Base-by-base conservation (phyloP, 345 rosid genomes). In the Balakata baccata region DNA sequence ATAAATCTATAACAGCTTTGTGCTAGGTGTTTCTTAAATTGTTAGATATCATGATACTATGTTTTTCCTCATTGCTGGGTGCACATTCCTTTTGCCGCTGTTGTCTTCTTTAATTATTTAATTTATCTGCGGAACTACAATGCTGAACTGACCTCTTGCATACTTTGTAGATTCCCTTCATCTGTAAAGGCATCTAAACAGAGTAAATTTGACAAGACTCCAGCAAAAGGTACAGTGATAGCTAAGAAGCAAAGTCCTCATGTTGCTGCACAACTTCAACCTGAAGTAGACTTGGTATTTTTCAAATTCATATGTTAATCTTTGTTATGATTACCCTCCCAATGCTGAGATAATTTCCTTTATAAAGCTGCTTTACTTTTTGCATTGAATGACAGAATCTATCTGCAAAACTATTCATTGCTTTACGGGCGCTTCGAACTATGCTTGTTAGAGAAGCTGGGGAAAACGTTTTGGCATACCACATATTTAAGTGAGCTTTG, bases 381-480 rank as follows among this genome's bases (percentile, higher is more conserved):
- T 74, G 69, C 34, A 12, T 73, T 49, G 66, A 53, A 53, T 73
- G 10, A 17, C 86, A 94, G 98, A 80, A 85, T 74, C 89, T 95
- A 66, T 84, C 94, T 0, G 99, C 92, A 71, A 89, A 79, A 78
- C 50, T 95, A 72, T 89, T 84, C 77, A 72, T 85, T 71, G 88
- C 96, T 70, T 71, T 95, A 84, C 83, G 93, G 72, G 72, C 82
- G 84, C 97, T 95, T 51, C 94, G 98, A 73, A 85, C 92, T 64
- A 52, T 51, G 79, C 89, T 95, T 75, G 86, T 89, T 54, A 92
- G 86, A 82, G 99, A 95, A 87, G 89, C 90, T 72, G 89, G 89
- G 68, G 96, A 89, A 4, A 87, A 89, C n/a, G 90, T 89, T 73
- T 85, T 85, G 89, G 96, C 96, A 47, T 92, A 95, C 84, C 99